Conservation (phyloP, 2,329 filamentous ascomycete genomes). For the Ceratocystis alfenasii region DNA sequence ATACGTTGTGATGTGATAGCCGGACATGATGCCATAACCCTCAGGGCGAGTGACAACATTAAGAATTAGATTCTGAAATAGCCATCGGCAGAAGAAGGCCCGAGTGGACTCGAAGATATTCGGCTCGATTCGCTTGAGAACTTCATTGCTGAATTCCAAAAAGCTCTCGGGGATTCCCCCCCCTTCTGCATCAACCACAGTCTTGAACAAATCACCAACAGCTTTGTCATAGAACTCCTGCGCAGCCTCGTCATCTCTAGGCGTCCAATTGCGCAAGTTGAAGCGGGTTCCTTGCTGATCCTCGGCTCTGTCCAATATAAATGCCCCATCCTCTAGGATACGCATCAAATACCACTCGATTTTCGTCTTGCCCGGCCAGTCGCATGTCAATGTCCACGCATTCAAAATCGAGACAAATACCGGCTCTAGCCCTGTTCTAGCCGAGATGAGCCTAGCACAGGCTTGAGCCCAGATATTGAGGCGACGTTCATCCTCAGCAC, state of each 20-base stretch:
- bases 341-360: conserved; percentile 94
- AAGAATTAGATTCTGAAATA: conserved; percentile 78
- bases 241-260: conserved; percentile 67
- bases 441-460: conserved; percentile 69
- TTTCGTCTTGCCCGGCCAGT: conserved; percentile 80
- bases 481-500: conserved; percentile 64
- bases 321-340: conserved; percentile 82
- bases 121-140: conserved; percentile 62
- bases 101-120: conserved; percentile 63
- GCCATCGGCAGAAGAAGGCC: conserved; percentile 78
- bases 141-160: conserved; percentile 71
- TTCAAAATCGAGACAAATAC: conserved; percentile 77
- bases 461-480: conserved; percentile 81
- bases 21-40: conserved; percentile 64
- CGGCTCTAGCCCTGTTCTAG: conserved; percentile 63
- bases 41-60: conserved; percentile 82
- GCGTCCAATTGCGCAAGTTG: conserved; percentile 59
- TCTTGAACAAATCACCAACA: conserved; percentile 67
- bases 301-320: conserved; percentile 74
- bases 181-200: conserved; percentile 72
- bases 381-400: conserved; percentile 72
- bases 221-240: conserved; percentile 83
- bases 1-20: conserved; percentile 86
- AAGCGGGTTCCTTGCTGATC: conserved; percentile 61
- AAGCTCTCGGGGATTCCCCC: conserved; percentile 80